Base-by-base conservation (phyloP, 768 basidiomycete genomes). In the Chiua virens region DNA sequence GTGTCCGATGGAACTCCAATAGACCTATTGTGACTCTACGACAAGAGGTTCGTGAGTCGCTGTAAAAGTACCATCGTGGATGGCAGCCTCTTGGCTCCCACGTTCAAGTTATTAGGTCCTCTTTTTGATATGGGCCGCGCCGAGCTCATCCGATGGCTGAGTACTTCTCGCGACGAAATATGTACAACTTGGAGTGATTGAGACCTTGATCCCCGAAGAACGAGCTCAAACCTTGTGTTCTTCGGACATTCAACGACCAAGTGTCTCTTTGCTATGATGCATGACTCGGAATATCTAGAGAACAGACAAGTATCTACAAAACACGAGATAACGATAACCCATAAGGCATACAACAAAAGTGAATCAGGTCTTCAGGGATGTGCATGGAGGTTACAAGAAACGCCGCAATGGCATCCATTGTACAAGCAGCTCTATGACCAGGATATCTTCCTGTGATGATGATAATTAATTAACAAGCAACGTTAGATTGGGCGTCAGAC, bases 401-500 rank as follows among this genome's bases (percentile, higher is more conserved):
- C 36, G 34, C 53, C 46, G 35, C 15, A 25, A 49, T 49, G 53
- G 51, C 55, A 62, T 62, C 47, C 45, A 65, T 53, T 62, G 47
- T 43, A 58, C 46, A 15, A 37, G 45, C 39, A 47, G 38, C 35
- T 50, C 37, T 13, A 47, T 21, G 22, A 45, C 21, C 25, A 38
- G 25, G n/a, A 41, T 41, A 18, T 28, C 28, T 9, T 37, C n/a
- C 21, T 28, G 20, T 13, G 18, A 35, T 17, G 30, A 32, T 36
- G 17, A 32, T 23, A 22, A 47, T 30, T 8, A 17, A 15, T 8
- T 34, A 17, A 34, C 17, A 17, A 42, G 25, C 27, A 44, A 30
- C 38, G 21, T 27, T 14, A 34, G 23, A 47, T 48, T 11, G 8
- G 15, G 13, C 17, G 22, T 65, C 55, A 79, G 22, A 78, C 65